phyloP scores from a whole-genome alignment of 176 grass and related monocot genomes.

The Rhynchospora breviuscula region DNA sequence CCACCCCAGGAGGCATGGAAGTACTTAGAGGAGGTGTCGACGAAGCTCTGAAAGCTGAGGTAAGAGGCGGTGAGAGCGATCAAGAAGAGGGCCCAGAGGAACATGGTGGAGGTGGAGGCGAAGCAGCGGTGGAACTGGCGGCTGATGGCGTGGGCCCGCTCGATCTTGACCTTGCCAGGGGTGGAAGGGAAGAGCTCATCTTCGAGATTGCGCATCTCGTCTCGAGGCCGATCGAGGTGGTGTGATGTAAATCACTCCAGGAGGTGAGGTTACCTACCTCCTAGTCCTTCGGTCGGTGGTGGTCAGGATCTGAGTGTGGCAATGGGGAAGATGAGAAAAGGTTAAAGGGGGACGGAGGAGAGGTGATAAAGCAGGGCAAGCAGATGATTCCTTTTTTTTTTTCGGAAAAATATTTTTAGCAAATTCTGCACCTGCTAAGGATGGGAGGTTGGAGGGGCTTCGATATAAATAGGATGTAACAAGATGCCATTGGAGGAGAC shows the following conservation, averaged over 20 bases:
- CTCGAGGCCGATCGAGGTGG: background rate
- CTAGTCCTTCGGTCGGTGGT: background rate
- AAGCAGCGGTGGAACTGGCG: conserved; percentile 80
- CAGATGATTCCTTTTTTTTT: conserved; percentile 11
- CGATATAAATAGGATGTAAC: conserved; percentile 42
- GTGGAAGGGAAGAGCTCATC: conserved; percentile 91
- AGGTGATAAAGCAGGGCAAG: conserved; percentile 25
- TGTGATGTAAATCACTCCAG: background rate
- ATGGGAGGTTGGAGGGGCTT: background rate
- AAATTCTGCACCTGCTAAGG: conserved; percentile 57
- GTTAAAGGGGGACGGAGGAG: background rate
- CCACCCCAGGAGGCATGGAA: conserved; percentile 74
- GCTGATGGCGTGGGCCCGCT: conserved; percentile 52
- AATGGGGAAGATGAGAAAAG: conserved; percentile 6
- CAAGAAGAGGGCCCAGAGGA: conserved; percentile 84
- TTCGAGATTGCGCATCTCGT: conserved; percentile 68
- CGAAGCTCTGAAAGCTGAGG: conserved; percentile 81
- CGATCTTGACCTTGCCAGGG: conserved; percentile 92
- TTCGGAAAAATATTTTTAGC: conserved; percentile 22
- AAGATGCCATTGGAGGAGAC: background rate
- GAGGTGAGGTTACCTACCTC: conserved; percentile 14
- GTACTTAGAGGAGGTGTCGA: conserved; percentile 82
- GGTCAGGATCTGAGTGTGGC: background rate
- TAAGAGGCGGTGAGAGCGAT: conserved; percentile 83
- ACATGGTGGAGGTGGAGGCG: conserved; percentile 73